Conservation (phyloP, 1,284 basidiomycete species). For the Ustilago curta region DNA sequence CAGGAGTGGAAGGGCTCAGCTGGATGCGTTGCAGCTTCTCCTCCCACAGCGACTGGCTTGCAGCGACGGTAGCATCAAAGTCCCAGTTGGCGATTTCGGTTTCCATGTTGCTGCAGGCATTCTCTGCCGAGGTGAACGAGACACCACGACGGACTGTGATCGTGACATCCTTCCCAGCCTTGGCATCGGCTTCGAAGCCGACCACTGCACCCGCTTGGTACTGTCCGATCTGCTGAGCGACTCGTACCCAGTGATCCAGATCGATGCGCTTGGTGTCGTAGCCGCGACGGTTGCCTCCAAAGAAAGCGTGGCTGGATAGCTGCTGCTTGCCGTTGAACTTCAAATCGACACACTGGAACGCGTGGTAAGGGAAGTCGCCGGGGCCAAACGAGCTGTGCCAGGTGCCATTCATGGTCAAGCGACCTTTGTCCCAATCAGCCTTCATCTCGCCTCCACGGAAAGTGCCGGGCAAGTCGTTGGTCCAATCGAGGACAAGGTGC, state of each 20-base stretch:
- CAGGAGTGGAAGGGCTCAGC: conserved; percentile 48
- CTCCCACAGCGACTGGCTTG: conserved; percentile 53
- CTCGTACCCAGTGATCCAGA: conserved; percentile 42
- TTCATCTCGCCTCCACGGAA: conserved; percentile 51
- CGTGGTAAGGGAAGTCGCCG: conserved; percentile 44
- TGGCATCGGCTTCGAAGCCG: conserved; percentile 22
- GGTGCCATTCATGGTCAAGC: conserved; percentile 55
- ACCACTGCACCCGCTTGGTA: conserved; percentile 58
- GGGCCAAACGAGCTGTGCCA: conserved; percentile 55
- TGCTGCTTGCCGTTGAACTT: conserved; percentile 48
- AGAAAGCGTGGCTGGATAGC: conserved; percentile 53
- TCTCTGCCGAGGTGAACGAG: conserved; percentile 52
- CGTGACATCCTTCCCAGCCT: conserved; percentile 22
- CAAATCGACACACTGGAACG: conserved; percentile 57
- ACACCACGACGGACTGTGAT: conserved; percentile 56
- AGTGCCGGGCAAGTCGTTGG: conserved; percentile 60
- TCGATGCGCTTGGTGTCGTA: conserved; percentile 50
- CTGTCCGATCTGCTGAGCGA: conserved; percentile 45
- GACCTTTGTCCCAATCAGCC: conserved; percentile 43
- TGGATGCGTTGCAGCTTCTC: conserved; percentile 58
- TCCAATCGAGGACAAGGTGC: conserved; percentile 59
- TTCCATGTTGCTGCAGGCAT: conserved; percentile 62
- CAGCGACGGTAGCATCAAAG: conserved; percentile 46
- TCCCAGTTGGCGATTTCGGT: conserved; percentile 51
- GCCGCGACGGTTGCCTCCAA: conserved; percentile 54